phyloP scores from a whole-genome alignment of 768 basidiomycete species.

The Suillus cothurnatus region DNA sequence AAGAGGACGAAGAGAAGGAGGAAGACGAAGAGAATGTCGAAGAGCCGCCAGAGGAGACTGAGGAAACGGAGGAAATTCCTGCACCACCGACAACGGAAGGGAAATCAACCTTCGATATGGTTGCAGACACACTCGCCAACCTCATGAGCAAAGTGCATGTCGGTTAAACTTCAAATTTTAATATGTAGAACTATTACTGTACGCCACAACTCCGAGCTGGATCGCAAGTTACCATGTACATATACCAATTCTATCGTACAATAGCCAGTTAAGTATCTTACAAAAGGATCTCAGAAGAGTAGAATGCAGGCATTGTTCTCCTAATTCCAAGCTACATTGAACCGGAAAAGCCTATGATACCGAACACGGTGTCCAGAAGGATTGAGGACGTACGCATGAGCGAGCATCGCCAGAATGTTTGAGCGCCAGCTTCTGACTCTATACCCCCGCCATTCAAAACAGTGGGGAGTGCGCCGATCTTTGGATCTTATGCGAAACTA shows the following conservation, averaged over 20 bases:
- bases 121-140: constrained; percentile 63
- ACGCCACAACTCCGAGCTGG: constrained; percentile 2
- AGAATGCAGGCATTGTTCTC: constrained; percentile 19
- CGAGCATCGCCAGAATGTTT: neutral
- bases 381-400: constrained; percentile 11
- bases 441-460: neutral
- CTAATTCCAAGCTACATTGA: neutral
- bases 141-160: constrained; percentile 67
- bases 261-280: neutral
- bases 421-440: neutral
- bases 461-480: neutral
- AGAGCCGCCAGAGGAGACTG: constrained; percentile 34
- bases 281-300: constrained; percentile 68
- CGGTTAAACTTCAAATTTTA: constrained; percentile 23
- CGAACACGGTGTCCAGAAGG: constrained; percentile 3
- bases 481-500: neutral
- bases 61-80: constrained; percentile 24
- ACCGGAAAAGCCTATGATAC: constrained; percentile 10
- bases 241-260: constrained; percentile 29
- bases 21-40: constrained; percentile 46
- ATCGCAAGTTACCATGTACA: constrained; percentile 22
- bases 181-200: constrained; percentile 9
- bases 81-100: constrained; percentile 20
- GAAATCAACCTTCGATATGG: constrained; percentile 33
- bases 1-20: constrained; percentile 59